phyloP scores from a whole-genome alignment of 768 basidiomycete genomes.

The Cubamyces sp. region DNA sequence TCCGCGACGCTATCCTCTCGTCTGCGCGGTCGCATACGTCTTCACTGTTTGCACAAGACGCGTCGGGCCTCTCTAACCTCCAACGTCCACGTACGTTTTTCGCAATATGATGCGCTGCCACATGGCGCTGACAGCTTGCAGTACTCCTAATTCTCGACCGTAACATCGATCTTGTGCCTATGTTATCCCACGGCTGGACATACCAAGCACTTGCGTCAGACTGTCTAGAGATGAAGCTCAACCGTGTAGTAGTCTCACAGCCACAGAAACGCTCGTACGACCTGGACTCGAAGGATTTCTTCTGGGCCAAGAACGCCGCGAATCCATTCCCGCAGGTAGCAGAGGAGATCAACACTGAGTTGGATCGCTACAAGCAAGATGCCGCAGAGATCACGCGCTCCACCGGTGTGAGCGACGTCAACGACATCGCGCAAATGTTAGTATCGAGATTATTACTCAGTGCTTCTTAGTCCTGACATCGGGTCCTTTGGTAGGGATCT shows the following conservation, averaged over 20 bases:
- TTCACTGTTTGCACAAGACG: slow-evolving; percentile 78
- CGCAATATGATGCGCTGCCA: neutral
- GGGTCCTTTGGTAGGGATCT: slow-evolving; percentile 63
- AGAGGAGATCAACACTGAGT: slow-evolving; percentile 91
- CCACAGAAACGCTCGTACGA: slow-evolving; percentile 88
- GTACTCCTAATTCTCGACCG: slow-evolving; percentile 94
- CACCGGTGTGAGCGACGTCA: slow-evolving; percentile 94
- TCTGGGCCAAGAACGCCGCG: slow-evolving; percentile 96
- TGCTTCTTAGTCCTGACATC: neutral
- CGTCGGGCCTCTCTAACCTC: slow-evolving; percentile 81
- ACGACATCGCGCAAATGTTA: slow-evolving; percentile 92
- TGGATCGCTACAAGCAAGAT: slow-evolving; percentile 93
- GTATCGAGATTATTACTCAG: slow-evolving; percentile 32
- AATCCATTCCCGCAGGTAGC: slow-evolving; percentile 98
- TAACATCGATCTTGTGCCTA: slow-evolving; percentile 92
- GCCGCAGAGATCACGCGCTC: slow-evolving; percentile 96
- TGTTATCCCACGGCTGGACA: slow-evolving; percentile 97
- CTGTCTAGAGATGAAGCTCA: slow-evolving; percentile 95
- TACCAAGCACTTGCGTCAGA: slow-evolving; percentile 98
- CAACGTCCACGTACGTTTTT: slow-evolving; percentile 80
- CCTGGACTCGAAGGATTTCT: slow-evolving; percentile 97
- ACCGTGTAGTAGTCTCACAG: slow-evolving; percentile 84
- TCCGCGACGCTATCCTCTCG: slow-evolving; percentile 81
- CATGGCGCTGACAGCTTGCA: slow-evolving; percentile 37
- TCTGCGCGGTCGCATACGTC: slow-evolving; percentile 64